A percentile compares a stretch with the other conserved stretches of the same genome.
phyloP scores from a whole-genome alignment of 805 yeast species.

The Saccharomycopsis sp. region DNA sequence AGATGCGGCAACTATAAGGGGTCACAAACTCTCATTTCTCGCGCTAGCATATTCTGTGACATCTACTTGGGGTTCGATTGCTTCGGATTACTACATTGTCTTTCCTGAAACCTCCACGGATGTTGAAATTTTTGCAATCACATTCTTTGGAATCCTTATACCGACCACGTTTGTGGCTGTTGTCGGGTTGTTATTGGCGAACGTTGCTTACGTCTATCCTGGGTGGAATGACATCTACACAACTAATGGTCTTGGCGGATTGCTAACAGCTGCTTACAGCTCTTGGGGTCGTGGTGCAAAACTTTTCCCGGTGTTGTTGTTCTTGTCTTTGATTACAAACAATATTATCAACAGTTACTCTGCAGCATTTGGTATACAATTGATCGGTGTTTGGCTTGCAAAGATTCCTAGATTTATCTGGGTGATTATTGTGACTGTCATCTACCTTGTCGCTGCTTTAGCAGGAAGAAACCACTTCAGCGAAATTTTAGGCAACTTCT shows the following conservation, averaged over 20 bases:
- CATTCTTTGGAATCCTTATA: conserved; percentile 57
- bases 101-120: conserved; percentile 68
- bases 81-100: conserved; percentile 76
- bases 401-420: conserved; percentile 74
- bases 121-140: conserved; percentile 45
- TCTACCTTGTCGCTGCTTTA: conserved; percentile 63
- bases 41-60: conserved; percentile 71
- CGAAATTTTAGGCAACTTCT: conserved; percentile 66
- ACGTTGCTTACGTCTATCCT: conserved; percentile 52
- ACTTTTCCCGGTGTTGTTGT: conserved; percentile 61
- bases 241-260: conserved; percentile 66
- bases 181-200: conserved; percentile 63
- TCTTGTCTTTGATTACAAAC: conserved; percentile 72
- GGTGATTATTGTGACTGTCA: conserved; percentile 53
- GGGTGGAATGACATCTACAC: conserved; percentile 51
- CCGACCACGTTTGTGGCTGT: conserved; percentile 76
- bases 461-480: conserved; percentile 72
- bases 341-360: conserved; percentile 78
- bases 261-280: conserved; percentile 54
- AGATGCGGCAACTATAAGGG: conserved; percentile 40
- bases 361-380: conserved; percentile 72
- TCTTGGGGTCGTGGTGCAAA: conserved; percentile 66
- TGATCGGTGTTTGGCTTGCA: conserved; percentile 48
- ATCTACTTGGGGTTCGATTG: conserved; percentile 83
- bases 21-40: conserved; percentile 69